Conservation (phyloP, 192 early-diverging fungal genomes). For the Coemansia sp. region DNA sequence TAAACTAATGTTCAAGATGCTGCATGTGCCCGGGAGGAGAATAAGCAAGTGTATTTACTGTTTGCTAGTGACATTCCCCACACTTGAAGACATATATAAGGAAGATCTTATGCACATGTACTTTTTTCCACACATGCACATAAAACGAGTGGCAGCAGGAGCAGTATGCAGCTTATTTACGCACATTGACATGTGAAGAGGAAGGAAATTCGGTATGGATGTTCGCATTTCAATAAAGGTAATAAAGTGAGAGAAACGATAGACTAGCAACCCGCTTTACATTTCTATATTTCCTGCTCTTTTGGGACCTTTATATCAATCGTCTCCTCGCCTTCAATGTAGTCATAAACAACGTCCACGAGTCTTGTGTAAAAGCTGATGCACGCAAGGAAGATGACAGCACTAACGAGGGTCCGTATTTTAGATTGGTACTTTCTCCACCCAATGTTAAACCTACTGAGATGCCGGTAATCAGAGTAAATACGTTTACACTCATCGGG, state of each 20-base stretch:
- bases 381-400: not conserved
- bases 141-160: too few relatives aligned
- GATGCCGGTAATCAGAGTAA: conserved; percentile 10
- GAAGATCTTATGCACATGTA: too few relatives aligned
- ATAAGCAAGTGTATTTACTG: too few relatives aligned
- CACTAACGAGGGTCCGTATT: not conserved
- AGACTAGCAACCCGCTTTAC: not conserved
- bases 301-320: not conserved
- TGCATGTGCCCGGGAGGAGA: too few relatives aligned
- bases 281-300: not conserved
- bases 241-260: not conserved
- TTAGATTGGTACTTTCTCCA: not conserved
- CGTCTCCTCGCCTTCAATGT: not conserved
- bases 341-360: not conserved
- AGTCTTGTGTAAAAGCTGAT: not conserved
- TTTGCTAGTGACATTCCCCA: too few relatives aligned
- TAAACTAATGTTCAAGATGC: too few relatives aligned
- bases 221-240: too few relatives aligned
- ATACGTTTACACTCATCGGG: conserved; percentile 27
- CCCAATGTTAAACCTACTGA: conserved; percentile 10
- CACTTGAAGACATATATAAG: too few relatives aligned
- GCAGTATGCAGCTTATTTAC: too few relatives aligned
- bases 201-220: too few relatives aligned
- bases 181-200: too few relatives aligned
- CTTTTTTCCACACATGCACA: too few relatives aligned